Evolutionary conservation across 345 rosid genomes (phyloP).

Genomic region (Tarenaya hassleriana): DNA sequence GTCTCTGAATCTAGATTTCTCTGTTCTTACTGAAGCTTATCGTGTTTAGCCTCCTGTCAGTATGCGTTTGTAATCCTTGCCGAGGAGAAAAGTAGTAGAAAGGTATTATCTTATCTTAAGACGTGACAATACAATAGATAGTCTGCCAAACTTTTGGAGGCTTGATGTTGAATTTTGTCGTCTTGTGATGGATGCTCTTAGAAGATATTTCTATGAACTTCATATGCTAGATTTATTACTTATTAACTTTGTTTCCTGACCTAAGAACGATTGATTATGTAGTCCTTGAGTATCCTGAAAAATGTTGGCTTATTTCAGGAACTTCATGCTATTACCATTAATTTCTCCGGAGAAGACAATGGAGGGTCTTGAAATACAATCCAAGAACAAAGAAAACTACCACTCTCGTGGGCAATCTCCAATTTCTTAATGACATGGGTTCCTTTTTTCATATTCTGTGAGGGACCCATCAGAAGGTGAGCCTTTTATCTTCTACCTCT

Average conservation of each 20-base stretch:
- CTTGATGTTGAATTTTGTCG: not conserved
- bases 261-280: conserved; percentile 4
- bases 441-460: conserved; percentile 67
- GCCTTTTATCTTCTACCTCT: conserved; percentile 11
- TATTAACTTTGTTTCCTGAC: not conserved
- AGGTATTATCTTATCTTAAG: too few species aligned
- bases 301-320: conserved; percentile 36
- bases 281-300: not conserved
- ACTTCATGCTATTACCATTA: conserved; percentile 75
- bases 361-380: conserved; percentile 82
- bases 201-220: not conserved
- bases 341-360: conserved; percentile 57
- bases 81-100: too few species aligned
- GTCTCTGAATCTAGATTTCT: too few species aligned
- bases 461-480: conserved; percentile 67
- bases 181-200: conserved; percentile 4
- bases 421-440: conserved; percentile 90
- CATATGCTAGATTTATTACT: not conserved
- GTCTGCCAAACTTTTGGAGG: not conserved
- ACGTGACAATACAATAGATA: not conserved
- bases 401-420: conserved; percentile 62
- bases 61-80: too few species aligned
- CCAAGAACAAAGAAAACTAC: conserved; percentile 62
- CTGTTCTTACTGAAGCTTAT: too few species aligned
- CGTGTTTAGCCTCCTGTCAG: too few species aligned